Evolutionary conservation across 78 protist genomes (phyloP).

Genomic region (Parvularia atlantis): DNA sequence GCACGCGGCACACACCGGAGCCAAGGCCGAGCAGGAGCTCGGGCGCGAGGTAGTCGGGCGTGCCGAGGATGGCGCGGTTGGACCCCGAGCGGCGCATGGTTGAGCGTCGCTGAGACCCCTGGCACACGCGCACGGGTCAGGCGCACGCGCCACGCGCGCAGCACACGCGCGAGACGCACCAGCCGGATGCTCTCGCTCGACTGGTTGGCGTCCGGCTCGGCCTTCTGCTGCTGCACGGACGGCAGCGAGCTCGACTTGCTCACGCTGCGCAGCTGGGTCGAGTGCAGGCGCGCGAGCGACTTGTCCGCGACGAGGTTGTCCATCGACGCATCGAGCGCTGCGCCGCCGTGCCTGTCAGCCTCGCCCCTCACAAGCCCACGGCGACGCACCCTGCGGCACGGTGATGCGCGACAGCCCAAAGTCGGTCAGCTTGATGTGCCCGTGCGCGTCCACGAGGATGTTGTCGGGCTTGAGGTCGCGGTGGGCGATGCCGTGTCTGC

Average conservation of each 20-base stretch:
- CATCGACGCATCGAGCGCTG: too few relatives aligned
- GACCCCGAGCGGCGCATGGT: too few relatives aligned
- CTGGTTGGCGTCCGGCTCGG: background rate
- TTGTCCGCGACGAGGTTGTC: constrained; percentile 3
- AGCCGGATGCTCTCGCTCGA: background rate
- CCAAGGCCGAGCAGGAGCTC: constrained; percentile 77
- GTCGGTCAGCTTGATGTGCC: constrained; percentile 88
- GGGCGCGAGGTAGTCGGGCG: constrained; percentile 94
- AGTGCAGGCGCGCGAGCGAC: too few relatives aligned
- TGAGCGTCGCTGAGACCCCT: too few relatives aligned
- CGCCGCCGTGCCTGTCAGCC: constrained; percentile 3
- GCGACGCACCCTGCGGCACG: constrained; percentile 19
- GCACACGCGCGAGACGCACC: too few relatives aligned
- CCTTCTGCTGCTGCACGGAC: background rate
- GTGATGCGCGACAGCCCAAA: constrained; percentile 81
- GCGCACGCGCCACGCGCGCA: too few relatives aligned
- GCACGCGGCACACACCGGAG: constrained; percentile 20
- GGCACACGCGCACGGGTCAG: too few relatives aligned
- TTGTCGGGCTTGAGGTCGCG: constrained; percentile 80
- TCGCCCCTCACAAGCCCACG: background rate
- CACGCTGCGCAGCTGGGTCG: too few relatives aligned
- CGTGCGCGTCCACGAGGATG: constrained; percentile 57
- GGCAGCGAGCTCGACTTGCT: background rate
- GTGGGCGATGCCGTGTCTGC: constrained; percentile 26
- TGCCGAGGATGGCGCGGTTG: constrained; percentile 66